Evolutionary conservation across 2,329 filamentous ascomycete genomes (phyloP).

Genomic region (Exophiala alcalophila): DNA sequence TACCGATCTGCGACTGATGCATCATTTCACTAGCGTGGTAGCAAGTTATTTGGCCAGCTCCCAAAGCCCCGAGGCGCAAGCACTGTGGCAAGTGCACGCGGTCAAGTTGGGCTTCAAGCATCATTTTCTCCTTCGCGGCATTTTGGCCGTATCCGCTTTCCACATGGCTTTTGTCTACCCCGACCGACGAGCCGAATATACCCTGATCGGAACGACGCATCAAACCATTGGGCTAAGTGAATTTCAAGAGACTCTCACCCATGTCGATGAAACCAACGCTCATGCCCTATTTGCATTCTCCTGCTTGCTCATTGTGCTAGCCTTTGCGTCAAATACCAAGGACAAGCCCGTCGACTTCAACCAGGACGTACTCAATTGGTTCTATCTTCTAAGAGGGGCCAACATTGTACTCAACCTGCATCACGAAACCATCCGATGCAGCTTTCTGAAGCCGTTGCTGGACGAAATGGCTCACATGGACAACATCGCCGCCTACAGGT

Average conservation of each 20-base stretch:
- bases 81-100: slow-evolving; percentile 36
- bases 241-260: slow-evolving; percentile 35
- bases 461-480: slow-evolving; percentile 33
- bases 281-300: slow-evolving; percentile 44
- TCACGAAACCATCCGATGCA: slow-evolving; percentile 30
- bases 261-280: slow-evolving; percentile 42
- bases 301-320: slow-evolving; percentile 41
- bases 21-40: slow-evolving; percentile 40
- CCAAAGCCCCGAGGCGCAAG: slow-evolving; percentile 34
- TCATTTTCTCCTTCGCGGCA: slow-evolving; percentile 44
- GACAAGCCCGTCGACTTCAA: slow-evolving; percentile 30
- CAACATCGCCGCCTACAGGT: slow-evolving; percentile 31
- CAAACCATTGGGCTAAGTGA: slow-evolving; percentile 38
- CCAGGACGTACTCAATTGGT: slow-evolving; percentile 34
- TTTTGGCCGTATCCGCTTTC: slow-evolving; percentile 45
- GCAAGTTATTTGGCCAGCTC: slow-evolving; percentile 36
- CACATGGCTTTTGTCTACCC: slow-evolving; percentile 42
- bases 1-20: slow-evolving; percentile 39
- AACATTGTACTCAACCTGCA: slow-evolving; percentile 35
- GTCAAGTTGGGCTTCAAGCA: slow-evolving; percentile 42
- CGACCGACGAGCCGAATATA: slow-evolving; percentile 36
- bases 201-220: slow-evolving; percentile 38
- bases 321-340: slow-evolving; percentile 33
- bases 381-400: slow-evolving; percentile 33
- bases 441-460: slow-evolving; percentile 33